Percentiles rank a stretch among this genome's conserved stretches.
These are phyloP conservation scores for Kluyveromyces lactis DNA, from an alignment of 805 yeast genomes.

Conservation along the genomic window DNA sequence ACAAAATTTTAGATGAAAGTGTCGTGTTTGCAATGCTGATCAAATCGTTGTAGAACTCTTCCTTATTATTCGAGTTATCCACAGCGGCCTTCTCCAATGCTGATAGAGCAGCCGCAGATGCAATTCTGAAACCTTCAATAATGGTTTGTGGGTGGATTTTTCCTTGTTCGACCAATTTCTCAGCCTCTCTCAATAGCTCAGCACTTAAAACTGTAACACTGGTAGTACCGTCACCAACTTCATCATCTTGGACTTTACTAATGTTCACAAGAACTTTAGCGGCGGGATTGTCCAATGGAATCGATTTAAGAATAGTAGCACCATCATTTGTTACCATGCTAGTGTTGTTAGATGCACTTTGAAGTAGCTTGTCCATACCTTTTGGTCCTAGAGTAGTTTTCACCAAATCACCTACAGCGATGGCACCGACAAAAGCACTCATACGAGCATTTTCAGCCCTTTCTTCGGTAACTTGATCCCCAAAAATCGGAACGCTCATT, in stretches of 20 bases:
- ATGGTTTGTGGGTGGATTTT: constrained; percentile 97
- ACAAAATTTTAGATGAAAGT: constrained; percentile 80
- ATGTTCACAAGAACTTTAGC: constrained; percentile 93
- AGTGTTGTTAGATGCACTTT: constrained; percentile 71
- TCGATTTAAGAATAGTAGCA: constrained; percentile 88
- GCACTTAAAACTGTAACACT: constrained; percentile 89
- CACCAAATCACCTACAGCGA: constrained; percentile 97
- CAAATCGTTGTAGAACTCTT: constrained; percentile 64
- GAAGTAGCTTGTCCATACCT: constrained; percentile 95
- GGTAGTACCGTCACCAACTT: constrained; percentile 98
- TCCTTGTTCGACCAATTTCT: constrained; percentile 70
- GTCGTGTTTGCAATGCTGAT: constrained; percentile 88
- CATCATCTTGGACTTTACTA: constrained; percentile 94
- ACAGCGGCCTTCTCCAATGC: constrained; percentile 75
- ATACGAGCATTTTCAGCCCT: constrained; percentile 97
- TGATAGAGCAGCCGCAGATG: constrained; percentile 70
- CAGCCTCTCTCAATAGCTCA: constrained; percentile 90
- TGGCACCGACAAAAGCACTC: constrained; percentile 96
- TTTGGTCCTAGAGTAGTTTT: constrained; percentile 94
- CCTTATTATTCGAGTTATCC: constrained; percentile 54
- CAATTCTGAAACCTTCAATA: constrained; percentile 90
- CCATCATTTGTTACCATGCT: constrained; percentile 94
- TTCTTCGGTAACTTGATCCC: constrained; percentile 96
- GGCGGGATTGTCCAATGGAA: constrained; percentile 95
- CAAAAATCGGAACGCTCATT: constrained; percentile 74